These are phyloP conservation scores for Mucor plumbeus DNA, from an alignment of 371 early-diverging fungal species.

Conservation along the genomic window DNA sequence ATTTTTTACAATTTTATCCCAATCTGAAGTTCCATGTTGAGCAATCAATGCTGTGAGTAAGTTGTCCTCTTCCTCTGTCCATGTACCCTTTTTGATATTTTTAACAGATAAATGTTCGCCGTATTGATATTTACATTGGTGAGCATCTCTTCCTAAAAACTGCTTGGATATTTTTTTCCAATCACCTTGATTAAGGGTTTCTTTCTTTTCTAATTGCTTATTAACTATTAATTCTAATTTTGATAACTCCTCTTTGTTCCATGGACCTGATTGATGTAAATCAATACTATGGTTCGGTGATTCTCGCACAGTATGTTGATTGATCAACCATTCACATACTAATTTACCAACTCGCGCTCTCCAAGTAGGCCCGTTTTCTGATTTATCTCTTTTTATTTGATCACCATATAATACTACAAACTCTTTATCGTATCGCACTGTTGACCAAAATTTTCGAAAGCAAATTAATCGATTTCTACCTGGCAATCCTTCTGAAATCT, in stretches of 20 bases:
- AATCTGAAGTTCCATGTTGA: slow-evolving; percentile 16
- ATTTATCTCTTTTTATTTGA: slow-evolving; percentile 4
- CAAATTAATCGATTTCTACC: slow-evolving; percentile 33
- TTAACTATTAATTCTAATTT: slow-evolving; percentile 3
- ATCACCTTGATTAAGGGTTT: background rate
- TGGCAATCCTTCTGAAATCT: slow-evolving; percentile 25
- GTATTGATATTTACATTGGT: slow-evolving; percentile 32
- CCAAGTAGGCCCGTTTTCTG: slow-evolving; percentile 32
- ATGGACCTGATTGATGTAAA: slow-evolving; percentile 14
- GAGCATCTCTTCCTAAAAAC: slow-evolving; percentile 13
- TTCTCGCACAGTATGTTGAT: background rate
- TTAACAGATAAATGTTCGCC: slow-evolving; percentile 6
- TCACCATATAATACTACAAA: slow-evolving; percentile 23
- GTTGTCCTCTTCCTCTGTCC: slow-evolving; percentile 35
- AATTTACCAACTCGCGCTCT: slow-evolving; percentile 25
- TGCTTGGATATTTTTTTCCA: slow-evolving; percentile 23
- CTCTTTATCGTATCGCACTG: slow-evolving; percentile 16
- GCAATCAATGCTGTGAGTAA: slow-evolving; percentile 9
- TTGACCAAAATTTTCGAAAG: slow-evolving; percentile 26
- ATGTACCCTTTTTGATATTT: slow-evolving; percentile 7
- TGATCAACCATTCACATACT: slow-evolving; percentile 27
- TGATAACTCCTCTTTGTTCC: slow-evolving; percentile 29
- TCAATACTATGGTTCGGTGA: background rate
- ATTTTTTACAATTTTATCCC: slow-evolving; percentile 17
- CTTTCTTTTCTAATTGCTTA: background rate